A percentile compares a stretch with the other conserved stretches of the same genome.
phyloP scores from a whole-genome alignment of 169 alveolate genomes.

The Plasmodium gallinaceum region DNA sequence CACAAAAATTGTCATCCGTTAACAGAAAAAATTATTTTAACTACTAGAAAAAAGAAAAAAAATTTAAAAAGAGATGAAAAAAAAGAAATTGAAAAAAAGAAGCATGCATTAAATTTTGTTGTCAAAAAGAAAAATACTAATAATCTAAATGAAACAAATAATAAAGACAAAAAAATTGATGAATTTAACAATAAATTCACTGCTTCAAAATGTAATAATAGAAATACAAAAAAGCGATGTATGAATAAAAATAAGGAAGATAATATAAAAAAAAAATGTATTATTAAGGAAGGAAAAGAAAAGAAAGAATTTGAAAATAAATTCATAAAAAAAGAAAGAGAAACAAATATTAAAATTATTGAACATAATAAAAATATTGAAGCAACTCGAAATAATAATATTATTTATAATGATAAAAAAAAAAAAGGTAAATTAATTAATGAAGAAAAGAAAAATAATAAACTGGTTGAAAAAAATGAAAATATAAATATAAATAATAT shows the following conservation, averaged over 20 bases:
- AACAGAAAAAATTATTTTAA: constrained; percentile 18
- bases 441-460: too few species aligned
- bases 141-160: constrained; percentile 14
- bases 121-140: not conserved
- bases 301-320: not conserved
- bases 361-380: not conserved
- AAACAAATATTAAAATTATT: not conserved
- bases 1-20: not conserved
- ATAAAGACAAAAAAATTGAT: not conserved
- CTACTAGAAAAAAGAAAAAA: constrained; percentile 63
- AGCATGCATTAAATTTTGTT: not conserved
- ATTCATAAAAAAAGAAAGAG: not conserved
- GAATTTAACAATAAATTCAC: not conserved
- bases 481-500: too few species aligned
- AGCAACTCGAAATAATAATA: not conserved
- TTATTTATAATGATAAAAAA: not conserved
- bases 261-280: constrained; percentile 1
- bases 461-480: too few species aligned
- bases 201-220: constrained; percentile 3
- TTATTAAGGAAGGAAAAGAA: not conserved
- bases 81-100: not conserved
- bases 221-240: constrained; percentile 4
- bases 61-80: constrained; percentile 35
- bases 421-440: not conserved
- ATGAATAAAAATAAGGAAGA: too few species aligned